phyloP scores from a whole-genome alignment of 129 eudicot genomes.

The Kitagawia praeruptora region DNA sequence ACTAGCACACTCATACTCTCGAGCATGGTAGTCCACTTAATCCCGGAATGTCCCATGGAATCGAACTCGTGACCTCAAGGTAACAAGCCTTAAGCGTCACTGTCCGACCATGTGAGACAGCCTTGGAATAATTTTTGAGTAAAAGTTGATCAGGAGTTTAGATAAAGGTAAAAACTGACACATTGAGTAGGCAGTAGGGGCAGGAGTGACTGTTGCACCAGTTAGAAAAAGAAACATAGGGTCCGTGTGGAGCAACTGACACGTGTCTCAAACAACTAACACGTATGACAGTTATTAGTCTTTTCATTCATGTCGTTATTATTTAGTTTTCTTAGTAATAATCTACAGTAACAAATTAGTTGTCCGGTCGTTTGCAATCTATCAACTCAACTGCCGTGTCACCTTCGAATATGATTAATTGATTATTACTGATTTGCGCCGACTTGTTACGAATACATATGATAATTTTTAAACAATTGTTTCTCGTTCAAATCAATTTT shows the following conservation, averaged over 20 bases:
- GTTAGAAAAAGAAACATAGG: neutral
- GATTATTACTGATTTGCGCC: neutral
- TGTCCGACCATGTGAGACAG: too few relatives aligned
- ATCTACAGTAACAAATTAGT: neutral
- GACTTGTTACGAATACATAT: neutral
- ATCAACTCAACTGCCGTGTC: neutral
- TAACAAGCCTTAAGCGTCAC: too few relatives aligned
- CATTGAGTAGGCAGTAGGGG: neutral
- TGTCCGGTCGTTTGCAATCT: neutral
- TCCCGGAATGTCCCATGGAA: too few relatives aligned
- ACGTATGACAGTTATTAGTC: neutral
- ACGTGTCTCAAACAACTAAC: neutral
- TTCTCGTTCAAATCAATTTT: neutral
- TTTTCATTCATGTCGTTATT: neutral
- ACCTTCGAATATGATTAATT: neutral
- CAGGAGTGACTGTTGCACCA: neutral
- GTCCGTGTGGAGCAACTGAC: neutral
- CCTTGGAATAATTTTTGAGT: too few relatives aligned
- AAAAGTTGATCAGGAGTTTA: too few relatives aligned
- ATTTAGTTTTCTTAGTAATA: neutral
- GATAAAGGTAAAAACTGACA: too few relatives aligned
- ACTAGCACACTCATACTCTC: too few relatives aligned
- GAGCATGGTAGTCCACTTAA: too few relatives aligned
- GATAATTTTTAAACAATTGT: neutral
- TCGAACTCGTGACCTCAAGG: too few relatives aligned